A percentile compares a stretch with the other conserved stretches of the same genome.
These are phyloP conservation scores for Pistacia integerrima DNA, from an alignment of 345 rosid species.

Conservation along the genomic window DNA sequence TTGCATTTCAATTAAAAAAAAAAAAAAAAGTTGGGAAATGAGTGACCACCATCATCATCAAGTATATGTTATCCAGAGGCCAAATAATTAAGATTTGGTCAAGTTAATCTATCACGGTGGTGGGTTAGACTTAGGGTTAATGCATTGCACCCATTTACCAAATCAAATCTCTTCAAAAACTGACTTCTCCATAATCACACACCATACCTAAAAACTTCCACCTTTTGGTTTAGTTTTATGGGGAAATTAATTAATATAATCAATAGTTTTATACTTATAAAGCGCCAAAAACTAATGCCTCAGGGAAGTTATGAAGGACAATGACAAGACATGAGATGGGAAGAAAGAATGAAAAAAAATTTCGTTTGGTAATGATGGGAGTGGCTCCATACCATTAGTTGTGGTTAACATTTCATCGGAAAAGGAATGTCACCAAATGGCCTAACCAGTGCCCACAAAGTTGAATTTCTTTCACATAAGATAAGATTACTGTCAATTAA, in stretches of 20 bases:
- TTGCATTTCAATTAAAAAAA: too few relatives aligned
- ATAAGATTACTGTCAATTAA: neutral
- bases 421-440: slow-evolving; percentile 19
- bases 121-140: too few relatives aligned
- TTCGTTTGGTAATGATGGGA: neutral
- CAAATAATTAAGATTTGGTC: neutral
- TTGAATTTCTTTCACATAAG: neutral
- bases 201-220: too few relatives aligned
- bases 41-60: too few relatives aligned
- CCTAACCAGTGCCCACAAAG: slow-evolving; percentile 3
- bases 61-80: too few relatives aligned
- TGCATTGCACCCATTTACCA: neutral
- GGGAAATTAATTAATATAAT: neutral
- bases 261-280: neutral
- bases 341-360: neutral
- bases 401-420: neutral
- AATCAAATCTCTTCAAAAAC: neutral
- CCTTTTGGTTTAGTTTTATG: too few relatives aligned
- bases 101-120: neutral
- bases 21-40: too few relatives aligned
- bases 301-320: neutral
- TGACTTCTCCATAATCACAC: too few relatives aligned
- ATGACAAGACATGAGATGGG: neutral
- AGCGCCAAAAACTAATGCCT: neutral
- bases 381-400: neutral